Conservation (phyloP, 2,329 filamentous ascomycete genomes). For the Ceratocystis albifundus region DNA sequence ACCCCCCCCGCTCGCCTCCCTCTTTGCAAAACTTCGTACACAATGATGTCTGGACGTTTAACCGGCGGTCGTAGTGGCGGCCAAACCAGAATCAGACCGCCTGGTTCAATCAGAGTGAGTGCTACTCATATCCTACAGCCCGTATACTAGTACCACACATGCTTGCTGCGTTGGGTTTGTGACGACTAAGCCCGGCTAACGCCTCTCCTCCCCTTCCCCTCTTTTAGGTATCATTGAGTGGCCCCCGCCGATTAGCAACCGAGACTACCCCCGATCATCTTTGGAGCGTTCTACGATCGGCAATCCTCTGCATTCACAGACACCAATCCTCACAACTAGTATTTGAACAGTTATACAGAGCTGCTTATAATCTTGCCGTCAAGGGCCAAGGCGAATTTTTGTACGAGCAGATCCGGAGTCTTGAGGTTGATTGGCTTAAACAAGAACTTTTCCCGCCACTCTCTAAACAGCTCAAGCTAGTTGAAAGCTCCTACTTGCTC, state of each 20-base stretch:
- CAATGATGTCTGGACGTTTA: conserved; percentile 22
- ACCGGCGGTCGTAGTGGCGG: conserved; percentile 11
- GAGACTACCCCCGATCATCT: not conserved
- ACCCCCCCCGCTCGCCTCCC: too few species aligned
- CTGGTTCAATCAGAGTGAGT: conserved; percentile 18
- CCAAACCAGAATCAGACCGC: conserved; percentile 16
- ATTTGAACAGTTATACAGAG: conserved; percentile 90
- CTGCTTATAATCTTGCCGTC: conserved; percentile 85
- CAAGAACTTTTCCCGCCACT: conserved; percentile 62
- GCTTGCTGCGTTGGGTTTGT: too few species aligned
- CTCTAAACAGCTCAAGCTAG: conserved; percentile 56
- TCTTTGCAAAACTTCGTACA: not conserved
- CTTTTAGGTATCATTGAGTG: not conserved
- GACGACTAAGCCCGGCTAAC: not conserved
- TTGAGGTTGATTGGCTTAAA: conserved; percentile 73
- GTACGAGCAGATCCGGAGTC: conserved; percentile 67
- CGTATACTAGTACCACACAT: too few species aligned
- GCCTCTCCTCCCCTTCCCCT: too few species aligned
- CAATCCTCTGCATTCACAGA: conserved; percentile 77
- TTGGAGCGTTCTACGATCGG: conserved; percentile 66
- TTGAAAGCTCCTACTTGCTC: conserved; percentile 50
- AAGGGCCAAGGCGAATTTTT: conserved; percentile 73
- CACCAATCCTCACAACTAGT: conserved; percentile 83
- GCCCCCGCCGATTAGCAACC: not conserved
- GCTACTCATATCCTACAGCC: not conserved